These are phyloP conservation scores for Hericium coralloides DNA, from an alignment of 768 basidiomycete species.

Conservation along the genomic window DNA sequence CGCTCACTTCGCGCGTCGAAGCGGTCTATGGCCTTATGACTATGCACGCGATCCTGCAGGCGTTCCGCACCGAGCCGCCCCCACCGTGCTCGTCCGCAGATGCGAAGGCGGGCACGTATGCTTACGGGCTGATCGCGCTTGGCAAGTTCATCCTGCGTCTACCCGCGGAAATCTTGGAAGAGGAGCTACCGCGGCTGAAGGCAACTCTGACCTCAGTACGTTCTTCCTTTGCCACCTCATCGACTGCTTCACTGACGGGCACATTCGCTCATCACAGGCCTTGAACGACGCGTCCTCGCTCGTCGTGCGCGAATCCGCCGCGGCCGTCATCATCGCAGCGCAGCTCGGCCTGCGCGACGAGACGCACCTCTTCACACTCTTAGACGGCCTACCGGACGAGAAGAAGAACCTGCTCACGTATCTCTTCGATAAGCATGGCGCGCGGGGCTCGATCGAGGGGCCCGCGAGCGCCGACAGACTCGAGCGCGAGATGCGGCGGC, in stretches of 20 bases:
- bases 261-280: constrained; percentile 33
- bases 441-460: constrained; percentile 33
- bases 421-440: constrained; percentile 81
- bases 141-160: constrained; percentile 78
- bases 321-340: constrained; percentile 74
- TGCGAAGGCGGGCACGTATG: constrained; percentile 57
- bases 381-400: constrained; percentile 79
- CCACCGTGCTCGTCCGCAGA: constrained; percentile 36
- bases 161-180: constrained; percentile 78
- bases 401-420: constrained; percentile 89
- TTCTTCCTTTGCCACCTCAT: neutral
- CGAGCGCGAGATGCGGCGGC: constrained; percentile 70
- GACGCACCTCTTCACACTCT: constrained; percentile 68
- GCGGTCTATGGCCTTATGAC: constrained; percentile 83
- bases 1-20: constrained; percentile 60
- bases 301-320: constrained; percentile 78
- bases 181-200: constrained; percentile 74
- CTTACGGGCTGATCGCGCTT: constrained; percentile 76
- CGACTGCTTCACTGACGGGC: neutral
- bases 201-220: constrained; percentile 61
- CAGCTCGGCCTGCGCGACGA: constrained; percentile 80
- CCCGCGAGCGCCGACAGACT: constrained; percentile 48
- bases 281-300: constrained; percentile 64
- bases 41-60: constrained; percentile 61
- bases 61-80: constrained; percentile 48